phyloP scores from a whole-genome alignment of 176 grass and related monocot genomes.

The Saccharum spontaneum region DNA sequence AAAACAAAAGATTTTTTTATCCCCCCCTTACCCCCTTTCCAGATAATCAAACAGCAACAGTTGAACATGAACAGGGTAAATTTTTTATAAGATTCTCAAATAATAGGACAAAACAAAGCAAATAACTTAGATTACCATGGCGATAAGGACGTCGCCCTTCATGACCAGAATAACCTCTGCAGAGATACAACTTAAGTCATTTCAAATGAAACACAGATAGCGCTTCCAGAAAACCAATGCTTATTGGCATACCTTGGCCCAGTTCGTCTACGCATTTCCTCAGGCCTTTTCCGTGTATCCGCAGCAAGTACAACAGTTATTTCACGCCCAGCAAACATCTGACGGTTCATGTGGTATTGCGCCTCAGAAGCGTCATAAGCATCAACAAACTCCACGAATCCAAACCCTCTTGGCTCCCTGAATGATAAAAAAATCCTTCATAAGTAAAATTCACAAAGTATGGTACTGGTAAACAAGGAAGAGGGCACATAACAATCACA shows the following conservation, averaged over 20 bases:
- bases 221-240: neutral
- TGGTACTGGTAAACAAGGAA: constrained; percentile 9
- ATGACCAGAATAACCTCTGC: constrained; percentile 60
- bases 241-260: constrained; percentile 43
- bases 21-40: no score
- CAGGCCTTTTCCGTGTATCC: constrained; percentile 71
- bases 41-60: neutral
- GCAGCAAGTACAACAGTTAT: constrained; percentile 79
- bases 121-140: constrained; percentile 59
- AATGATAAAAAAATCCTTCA: constrained; percentile 8
- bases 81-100: neutral
- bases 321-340: constrained; percentile 69
- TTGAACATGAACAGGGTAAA: neutral
- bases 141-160: constrained; percentile 50
- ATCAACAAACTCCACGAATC: constrained; percentile 83
- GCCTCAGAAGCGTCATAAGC: constrained; percentile 77
- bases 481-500: constrained; percentile 15
- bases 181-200: constrained; percentile 25
- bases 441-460: constrained; percentile 24
- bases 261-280: constrained; percentile 52
- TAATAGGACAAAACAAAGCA: constrained; percentile 4
- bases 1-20: neutral
- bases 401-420: constrained; percentile 86
- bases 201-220: constrained; percentile 20
- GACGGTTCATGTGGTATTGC: constrained; percentile 77